Conservation (phyloP, 2,329 filamentous ascomycete species). For the Didymella lethalis region DNA sequence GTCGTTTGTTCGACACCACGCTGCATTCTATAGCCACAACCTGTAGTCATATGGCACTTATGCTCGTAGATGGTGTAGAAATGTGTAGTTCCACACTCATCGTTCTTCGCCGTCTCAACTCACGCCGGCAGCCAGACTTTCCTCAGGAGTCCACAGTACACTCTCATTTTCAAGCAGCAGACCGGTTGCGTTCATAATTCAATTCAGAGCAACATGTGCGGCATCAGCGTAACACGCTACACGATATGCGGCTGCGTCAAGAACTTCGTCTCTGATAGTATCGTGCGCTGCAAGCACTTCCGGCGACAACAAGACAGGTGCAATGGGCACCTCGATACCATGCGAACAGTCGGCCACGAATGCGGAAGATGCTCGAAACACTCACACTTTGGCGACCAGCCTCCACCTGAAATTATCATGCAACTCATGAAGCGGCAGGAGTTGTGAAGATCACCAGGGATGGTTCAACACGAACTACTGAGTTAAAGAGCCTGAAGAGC, state of each 20-base stretch:
- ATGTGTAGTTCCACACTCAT: not conserved
- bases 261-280: slow-evolving; percentile 5
- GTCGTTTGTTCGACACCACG: slow-evolving; percentile 12
- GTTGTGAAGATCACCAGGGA: not conserved
- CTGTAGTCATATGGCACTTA: slow-evolving; percentile 3
- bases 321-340: slow-evolving; percentile 8
- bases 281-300: slow-evolving; percentile 11
- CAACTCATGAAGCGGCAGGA: not conserved
- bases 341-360: slow-evolving; percentile 4
- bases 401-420: not conserved
- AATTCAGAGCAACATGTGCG: slow-evolving; percentile 4
- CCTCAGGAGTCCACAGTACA: not conserved
- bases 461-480: not conserved
- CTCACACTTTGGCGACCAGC: slow-evolving; percentile 4
- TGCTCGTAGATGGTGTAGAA: not conserved
- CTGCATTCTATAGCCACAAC: slow-evolving; percentile 1
- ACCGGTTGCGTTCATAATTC: not conserved
- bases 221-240: slow-evolving; percentile 13
- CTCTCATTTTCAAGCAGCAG: not conserved
- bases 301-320: not conserved
- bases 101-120: not conserved
- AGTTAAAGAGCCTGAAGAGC: not conserved
- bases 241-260: slow-evolving; percentile 15
- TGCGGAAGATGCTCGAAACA: slow-evolving; percentile 11
- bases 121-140: not conserved